These are phyloP conservation scores for Alnus glutinosa DNA, from an alignment of 306 rosid genomes.

Conservation along the genomic window DNA sequence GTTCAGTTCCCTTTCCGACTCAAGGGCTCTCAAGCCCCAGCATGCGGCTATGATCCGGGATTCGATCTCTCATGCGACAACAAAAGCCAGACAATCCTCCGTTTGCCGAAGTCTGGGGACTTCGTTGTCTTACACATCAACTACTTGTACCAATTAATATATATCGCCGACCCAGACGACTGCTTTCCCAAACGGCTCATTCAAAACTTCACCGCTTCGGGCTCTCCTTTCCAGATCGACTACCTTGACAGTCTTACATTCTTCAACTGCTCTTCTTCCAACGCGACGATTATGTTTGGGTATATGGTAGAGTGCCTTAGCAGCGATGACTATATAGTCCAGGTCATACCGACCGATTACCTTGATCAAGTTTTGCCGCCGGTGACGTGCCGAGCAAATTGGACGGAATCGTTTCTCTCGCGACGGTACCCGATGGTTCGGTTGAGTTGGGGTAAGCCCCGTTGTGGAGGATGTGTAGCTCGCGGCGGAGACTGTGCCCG, in stretches of 20 bases:
- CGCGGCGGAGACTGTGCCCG: conserved; percentile 44
- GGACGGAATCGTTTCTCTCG: conserved; percentile 30
- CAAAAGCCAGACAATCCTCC: conserved; percentile 25
- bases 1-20: conserved; percentile 45
- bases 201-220: background rate
- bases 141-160: conserved; percentile 5
- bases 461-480: conserved; percentile 34
- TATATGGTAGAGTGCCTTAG: conserved; percentile 23
- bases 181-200: conserved; percentile 36
- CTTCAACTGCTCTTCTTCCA: conserved; percentile 36
- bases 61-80: conserved; percentile 30
- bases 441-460: conserved; percentile 48
- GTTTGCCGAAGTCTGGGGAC: conserved; percentile 27
- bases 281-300: too few species aligned
- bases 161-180: conserved; percentile 29
- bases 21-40: background rate
- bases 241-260: conserved; percentile 15
- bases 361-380: background rate
- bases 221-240: conserved; percentile 30
- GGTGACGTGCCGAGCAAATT: conserved; percentile 21
- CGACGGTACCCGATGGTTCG: conserved; percentile 13
- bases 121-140: conserved; percentile 13
- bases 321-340: background rate
- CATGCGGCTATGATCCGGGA: conserved; percentile 7
- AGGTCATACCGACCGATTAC: too few species aligned